Evolutionary conservation across 2,329 filamentous ascomycete species (phyloP).

Genomic region (Calonectria crousiana): DNA sequence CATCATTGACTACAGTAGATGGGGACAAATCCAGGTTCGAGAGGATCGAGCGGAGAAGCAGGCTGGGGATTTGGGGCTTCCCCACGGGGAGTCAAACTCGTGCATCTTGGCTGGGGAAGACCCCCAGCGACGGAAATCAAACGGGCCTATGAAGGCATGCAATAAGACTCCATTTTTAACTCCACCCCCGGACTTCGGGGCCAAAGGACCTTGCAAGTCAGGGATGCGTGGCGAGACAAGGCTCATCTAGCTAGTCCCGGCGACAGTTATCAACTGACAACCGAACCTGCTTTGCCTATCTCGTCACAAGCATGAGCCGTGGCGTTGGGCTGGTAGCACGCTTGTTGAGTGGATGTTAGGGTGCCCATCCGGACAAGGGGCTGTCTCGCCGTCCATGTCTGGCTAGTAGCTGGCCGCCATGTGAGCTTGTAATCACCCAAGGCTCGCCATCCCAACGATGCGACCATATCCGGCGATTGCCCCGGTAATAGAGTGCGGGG

Average conservation of each 20-base stretch:
- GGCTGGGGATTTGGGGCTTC: constrained; percentile 21
- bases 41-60: constrained; percentile 25
- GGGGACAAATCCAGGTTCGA: constrained; percentile 4
- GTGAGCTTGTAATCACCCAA: neutral
- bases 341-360: constrained; percentile 1
- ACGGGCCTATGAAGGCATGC: constrained; percentile 8
- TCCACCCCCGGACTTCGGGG: constrained; percentile 16
- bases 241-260: constrained; percentile 8
- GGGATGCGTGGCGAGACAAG: constrained; percentile 4
- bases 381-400: neutral
- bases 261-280: constrained; percentile 8
- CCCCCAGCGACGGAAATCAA: neutral
- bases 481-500: constrained; percentile 18
- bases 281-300: constrained; percentile 14
- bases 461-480: constrained; percentile 15
- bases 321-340: constrained; percentile 7
- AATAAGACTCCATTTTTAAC: constrained; percentile 11
- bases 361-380: neutral
- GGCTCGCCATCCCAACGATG: constrained; percentile 6
- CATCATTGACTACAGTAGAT: constrained; percentile 14
- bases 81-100: constrained; percentile 22
- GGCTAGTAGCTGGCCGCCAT: neutral
- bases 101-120: constrained; percentile 16
- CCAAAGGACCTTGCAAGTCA: neutral
- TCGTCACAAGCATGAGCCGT: constrained; percentile 13